Percentiles rank a stretch among this genome's conserved stretches.
phyloP scores from a whole-genome alignment of 2,329 filamentous ascomycete genomes.

The Orbilia javanica region DNA sequence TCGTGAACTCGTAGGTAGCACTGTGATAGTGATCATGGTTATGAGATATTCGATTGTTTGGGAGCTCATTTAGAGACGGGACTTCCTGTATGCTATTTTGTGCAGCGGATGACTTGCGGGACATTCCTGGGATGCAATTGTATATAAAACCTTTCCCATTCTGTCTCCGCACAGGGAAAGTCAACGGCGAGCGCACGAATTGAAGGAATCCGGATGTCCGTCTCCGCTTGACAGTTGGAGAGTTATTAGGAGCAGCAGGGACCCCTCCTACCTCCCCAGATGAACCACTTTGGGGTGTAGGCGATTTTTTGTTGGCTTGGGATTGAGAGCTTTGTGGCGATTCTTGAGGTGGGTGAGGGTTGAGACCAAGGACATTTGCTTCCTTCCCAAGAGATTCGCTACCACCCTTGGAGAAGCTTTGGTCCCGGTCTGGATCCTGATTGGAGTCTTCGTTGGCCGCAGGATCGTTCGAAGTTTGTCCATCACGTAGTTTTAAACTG shows the following conservation, averaged over 20 bases:
- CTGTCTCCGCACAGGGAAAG: conserved; percentile 28
- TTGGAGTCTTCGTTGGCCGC: background rate
- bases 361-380: conserved; percentile 6
- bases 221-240: conserved; percentile 19
- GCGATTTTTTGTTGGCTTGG: background rate
- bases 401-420: background rate
- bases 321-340: conserved; percentile 1
- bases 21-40: too few species aligned
- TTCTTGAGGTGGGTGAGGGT: conserved; percentile 9
- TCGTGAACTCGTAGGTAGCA: background rate
- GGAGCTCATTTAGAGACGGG: conserved; percentile 8
- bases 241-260: background rate
- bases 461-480: conserved; percentile 19
- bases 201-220: conserved; percentile 23
- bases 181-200: conserved; percentile 42
- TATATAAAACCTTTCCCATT: conserved; percentile 25
- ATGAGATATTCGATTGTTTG: conserved; percentile 29
- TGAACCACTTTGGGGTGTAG: background rate
- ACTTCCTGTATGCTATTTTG: background rate
- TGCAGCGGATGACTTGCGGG: conserved; percentile 18
- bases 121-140: conserved; percentile 34
- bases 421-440: conserved; percentile 1
- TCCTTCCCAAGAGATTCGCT: background rate
- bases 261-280: background rate
- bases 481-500: conserved; percentile 26